A percentile compares a stretch with the other conserved stretches of the same genome.
phyloP scores from a whole-genome alignment of 169 alveolate genomes.

The Plasmodium inui region DNA sequence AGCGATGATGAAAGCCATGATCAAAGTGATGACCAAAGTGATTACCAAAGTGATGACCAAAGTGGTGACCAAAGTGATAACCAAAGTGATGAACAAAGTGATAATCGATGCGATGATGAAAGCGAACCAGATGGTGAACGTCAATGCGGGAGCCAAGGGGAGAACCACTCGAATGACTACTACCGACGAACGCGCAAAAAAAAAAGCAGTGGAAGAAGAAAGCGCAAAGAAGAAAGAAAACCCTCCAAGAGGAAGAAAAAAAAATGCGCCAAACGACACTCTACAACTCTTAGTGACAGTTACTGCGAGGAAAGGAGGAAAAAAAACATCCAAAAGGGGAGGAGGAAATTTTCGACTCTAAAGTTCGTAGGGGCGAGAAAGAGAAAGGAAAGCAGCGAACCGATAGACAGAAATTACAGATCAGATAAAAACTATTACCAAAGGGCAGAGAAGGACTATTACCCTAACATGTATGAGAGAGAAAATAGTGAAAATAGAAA shows the following conservation, averaged over 20 bases:
- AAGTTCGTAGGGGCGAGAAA: not conserved
- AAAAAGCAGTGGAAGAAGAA: conserved; percentile 5
- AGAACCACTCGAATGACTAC: not conserved
- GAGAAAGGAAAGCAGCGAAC: conserved; percentile 5
- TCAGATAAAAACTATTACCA: not conserved
- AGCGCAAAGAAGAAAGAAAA: conserved; percentile 2
- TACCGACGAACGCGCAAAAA: not conserved
- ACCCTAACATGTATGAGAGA: conserved; percentile 16
- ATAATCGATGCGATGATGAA: not conserved
- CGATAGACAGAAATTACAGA: not conserved
- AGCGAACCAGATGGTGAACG: not conserved
- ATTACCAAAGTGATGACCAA: not conserved
- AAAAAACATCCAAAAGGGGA: conserved; percentile 8
- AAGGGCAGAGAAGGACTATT: not conserved
- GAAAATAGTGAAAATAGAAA: not conserved
- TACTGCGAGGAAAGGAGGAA: conserved; percentile 23
- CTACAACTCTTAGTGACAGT: conserved; percentile 45
- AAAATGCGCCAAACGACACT: not conserved
- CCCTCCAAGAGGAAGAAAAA: not conserved
- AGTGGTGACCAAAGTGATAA: not conserved
- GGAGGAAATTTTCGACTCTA: not conserved
- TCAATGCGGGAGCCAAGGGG: not conserved
- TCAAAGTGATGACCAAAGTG: not conserved
- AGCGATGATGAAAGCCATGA: not conserved
- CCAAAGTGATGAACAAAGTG: not conserved